Evolutionary conservation across 176 grass and related monocot genomes (phyloP).

Genomic region (Neostapfia colusana): DNA sequence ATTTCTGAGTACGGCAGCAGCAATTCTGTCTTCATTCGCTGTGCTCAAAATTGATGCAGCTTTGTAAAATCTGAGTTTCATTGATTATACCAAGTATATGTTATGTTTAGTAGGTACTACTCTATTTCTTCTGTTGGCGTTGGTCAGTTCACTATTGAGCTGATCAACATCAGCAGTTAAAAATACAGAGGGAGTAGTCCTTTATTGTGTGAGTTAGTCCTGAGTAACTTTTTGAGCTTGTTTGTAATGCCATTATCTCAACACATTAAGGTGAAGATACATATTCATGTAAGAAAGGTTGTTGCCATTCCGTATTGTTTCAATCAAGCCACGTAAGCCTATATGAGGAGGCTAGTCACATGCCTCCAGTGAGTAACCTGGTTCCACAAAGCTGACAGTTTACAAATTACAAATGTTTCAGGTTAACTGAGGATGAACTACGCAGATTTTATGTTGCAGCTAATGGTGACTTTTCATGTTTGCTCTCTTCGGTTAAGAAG

Average conservation of each 20-base stretch:
- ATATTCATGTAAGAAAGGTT: neutral
- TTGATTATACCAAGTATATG: neutral
- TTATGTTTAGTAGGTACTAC: neutral
- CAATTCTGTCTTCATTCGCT: constrained; percentile 25
- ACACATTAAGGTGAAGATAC: neutral
- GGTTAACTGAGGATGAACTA: constrained; percentile 83
- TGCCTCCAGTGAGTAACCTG: constrained; percentile 6
- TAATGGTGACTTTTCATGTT: constrained; percentile 71
- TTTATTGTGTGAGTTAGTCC: constrained; percentile 12
- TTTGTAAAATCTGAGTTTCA: constrained; percentile 14
- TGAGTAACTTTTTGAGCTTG: neutral
- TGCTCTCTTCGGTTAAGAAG: constrained; percentile 86
- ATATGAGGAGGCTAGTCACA: constrained; percentile 28
- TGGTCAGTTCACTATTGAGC: too few relatives aligned
- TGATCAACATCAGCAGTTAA: too few relatives aligned
- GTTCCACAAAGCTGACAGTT: constrained; percentile 25
- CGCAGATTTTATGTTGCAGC: constrained; percentile 72
- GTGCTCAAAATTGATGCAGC: neutral
- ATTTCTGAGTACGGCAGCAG: neutral
- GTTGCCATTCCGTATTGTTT: constrained; percentile 17
- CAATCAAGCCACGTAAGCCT: neutral
- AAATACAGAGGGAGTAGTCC: neutral
- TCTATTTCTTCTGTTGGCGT: too few relatives aligned
- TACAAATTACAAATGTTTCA: constrained; percentile 39
- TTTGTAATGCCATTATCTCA: constrained; percentile 17